Percentiles rank a stretch among this genome's conserved stretches.
phyloP scores from a whole-genome alignment of 805 yeast genomes.

The Vanderwaltozyma yarrowii region DNA sequence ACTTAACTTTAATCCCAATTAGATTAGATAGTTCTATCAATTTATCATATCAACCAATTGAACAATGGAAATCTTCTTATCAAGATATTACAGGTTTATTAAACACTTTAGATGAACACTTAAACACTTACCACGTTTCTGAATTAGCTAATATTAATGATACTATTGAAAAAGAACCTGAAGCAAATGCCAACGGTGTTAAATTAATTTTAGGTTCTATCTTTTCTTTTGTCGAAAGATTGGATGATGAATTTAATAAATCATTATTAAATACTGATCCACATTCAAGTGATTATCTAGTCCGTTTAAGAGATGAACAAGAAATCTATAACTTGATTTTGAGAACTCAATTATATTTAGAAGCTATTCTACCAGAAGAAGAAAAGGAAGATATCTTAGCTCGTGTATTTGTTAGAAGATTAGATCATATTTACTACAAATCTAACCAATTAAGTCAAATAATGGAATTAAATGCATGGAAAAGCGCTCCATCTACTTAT shows the following conservation, averaged over 20 bases:
- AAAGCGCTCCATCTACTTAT: conserved; percentile 26
- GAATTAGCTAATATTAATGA: conserved; percentile 66
- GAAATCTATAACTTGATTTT: conserved; percentile 64
- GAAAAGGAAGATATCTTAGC: conserved; percentile 49
- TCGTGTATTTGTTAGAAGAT: conserved; percentile 69
- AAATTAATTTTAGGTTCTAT: conserved; percentile 75
- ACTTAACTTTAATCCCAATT: conserved; percentile 74
- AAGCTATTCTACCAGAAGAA: conserved; percentile 41
- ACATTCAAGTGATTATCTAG: conserved; percentile 87
- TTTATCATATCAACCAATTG: conserved; percentile 63
- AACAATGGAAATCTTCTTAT: conserved; percentile 68
- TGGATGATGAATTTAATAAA: conserved; percentile 87
- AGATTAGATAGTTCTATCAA: conserved; percentile 72
- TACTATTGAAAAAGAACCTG: conserved; percentile 69
- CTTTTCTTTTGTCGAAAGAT: conserved; percentile 78
- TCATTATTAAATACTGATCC: conserved; percentile 87
- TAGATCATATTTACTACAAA: conserved; percentile 90
- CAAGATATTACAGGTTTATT: conserved; percentile 54
- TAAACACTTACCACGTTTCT: conserved; percentile 50
- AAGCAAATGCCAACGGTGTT: conserved; percentile 49
- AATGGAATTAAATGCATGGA: conserved; percentile 73
- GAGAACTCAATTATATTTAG: conserved; percentile 80
- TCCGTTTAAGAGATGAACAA: conserved; percentile 81
- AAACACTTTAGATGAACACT: conserved; percentile 55
- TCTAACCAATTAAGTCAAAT: conserved; percentile 62